Evolutionary conservation across 1,139 yeast species (phyloP).

Genomic region (Kazachstania sp.): DNA sequence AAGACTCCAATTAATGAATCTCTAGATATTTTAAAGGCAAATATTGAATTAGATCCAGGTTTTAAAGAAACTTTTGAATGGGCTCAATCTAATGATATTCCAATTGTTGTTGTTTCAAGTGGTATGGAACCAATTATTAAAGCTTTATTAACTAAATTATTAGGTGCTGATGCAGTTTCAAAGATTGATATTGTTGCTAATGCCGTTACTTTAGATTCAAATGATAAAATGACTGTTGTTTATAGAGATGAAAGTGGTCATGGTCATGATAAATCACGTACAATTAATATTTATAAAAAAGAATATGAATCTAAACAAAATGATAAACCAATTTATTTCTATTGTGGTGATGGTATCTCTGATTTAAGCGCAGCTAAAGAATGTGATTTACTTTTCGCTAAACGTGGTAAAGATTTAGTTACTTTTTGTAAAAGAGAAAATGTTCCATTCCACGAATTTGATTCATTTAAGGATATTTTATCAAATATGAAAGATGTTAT

Average conservation of each 20-base stretch:
- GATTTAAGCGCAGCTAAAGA: slow-evolving; percentile 93
- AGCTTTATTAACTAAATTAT: slow-evolving; percentile 62
- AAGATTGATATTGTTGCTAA: slow-evolving; percentile 78
- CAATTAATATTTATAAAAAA: slow-evolving; percentile 57
- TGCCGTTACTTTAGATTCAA: slow-evolving; percentile 51
- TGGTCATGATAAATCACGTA: slow-evolving; percentile 90
- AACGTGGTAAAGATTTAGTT: slow-evolving; percentile 82
- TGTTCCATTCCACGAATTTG: slow-evolving; percentile 80
- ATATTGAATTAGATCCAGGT: slow-evolving; percentile 82
- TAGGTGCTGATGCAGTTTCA: slow-evolving; percentile 66
- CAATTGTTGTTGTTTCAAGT: slow-evolving; percentile 71
- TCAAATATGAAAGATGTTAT: slow-evolving; percentile 42
- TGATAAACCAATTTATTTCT: slow-evolving; percentile 57
- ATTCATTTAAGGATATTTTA: slow-evolving; percentile 65
- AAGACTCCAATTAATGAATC: slow-evolving; percentile 74
- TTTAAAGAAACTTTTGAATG: slow-evolving; percentile 73
- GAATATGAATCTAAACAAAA: slow-evolving; percentile 37
- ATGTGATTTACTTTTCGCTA: slow-evolving; percentile 87
- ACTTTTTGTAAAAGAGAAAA: slow-evolving; percentile 71
- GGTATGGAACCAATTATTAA: slow-evolving; percentile 91
- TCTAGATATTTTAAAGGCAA: slow-evolving; percentile 49
- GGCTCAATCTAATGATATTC: slow-evolving; percentile 63
- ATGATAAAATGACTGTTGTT: slow-evolving; percentile 69
- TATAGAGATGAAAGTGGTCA: slow-evolving; percentile 79
- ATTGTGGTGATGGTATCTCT: slow-evolving; percentile 96